phyloP scores from a whole-genome alignment of 768 basidiomycete species.

The Mycena indigotica region DNA sequence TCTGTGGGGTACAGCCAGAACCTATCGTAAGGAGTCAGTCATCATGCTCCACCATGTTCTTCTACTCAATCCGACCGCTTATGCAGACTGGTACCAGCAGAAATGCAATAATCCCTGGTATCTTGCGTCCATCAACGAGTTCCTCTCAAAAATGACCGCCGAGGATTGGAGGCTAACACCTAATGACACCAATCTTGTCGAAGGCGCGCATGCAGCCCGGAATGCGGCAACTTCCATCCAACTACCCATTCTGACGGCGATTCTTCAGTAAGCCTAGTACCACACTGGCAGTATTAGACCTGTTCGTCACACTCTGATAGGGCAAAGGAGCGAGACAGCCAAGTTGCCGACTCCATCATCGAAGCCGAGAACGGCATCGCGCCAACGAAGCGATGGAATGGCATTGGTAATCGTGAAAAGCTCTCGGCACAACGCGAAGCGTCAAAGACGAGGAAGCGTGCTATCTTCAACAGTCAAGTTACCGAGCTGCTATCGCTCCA shows the following conservation, averaged over 20 bases:
- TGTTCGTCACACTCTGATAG: neutral
- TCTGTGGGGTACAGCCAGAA: conserved; percentile 3
- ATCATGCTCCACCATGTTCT: neutral
- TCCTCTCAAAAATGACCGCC: neutral
- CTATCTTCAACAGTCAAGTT: too few species aligned
- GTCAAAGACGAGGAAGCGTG: neutral
- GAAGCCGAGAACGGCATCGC: neutral
- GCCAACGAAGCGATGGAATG: neutral
- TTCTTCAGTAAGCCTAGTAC: neutral
- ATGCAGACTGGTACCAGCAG: neutral
- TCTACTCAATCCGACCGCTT: neutral
- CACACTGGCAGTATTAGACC: neutral
- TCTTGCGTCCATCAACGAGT: neutral
- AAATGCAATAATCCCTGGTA: neutral
- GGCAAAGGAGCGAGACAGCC: neutral
- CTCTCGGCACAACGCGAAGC: neutral
- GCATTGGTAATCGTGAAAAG: neutral
- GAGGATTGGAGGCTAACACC: neutral
- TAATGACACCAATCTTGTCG: neutral
- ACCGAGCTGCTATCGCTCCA: too few species aligned
- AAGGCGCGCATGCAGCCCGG: neutral
- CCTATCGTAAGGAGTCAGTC: neutral
- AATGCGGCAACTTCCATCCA: neutral
- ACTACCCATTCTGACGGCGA: neutral
- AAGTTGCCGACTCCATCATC: neutral